Evolutionary conservation across 352 stramenopile species (phyloP).

Genomic region (Pythium periplocum): DNA sequence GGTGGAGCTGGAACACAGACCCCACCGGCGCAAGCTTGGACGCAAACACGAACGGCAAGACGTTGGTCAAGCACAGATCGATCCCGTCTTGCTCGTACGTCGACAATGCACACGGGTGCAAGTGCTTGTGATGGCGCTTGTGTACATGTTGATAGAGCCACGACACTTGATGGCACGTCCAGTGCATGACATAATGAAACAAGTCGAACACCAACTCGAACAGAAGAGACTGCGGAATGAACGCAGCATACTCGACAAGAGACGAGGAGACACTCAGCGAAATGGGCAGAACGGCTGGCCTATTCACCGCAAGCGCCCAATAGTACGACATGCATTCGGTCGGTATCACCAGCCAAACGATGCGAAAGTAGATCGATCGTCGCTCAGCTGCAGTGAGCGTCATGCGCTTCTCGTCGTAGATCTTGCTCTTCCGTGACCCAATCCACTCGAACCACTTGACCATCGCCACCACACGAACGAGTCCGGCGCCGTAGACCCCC

Average conservation of each 20-base stretch:
- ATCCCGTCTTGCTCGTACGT: slow-evolving; percentile 82
- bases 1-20: slow-evolving; percentile 51
- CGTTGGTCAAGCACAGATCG: slow-evolving; percentile 75
- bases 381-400: slow-evolving; percentile 36
- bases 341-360: slow-evolving; percentile 60
- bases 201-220: slow-evolving; percentile 86
- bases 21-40: slow-evolving; percentile 37
- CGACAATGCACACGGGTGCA: slow-evolving; percentile 69
- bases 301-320: slow-evolving; percentile 11
- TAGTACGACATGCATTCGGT: slow-evolving; percentile 69
- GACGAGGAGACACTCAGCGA: slow-evolving; percentile 13
- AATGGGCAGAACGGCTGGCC: background rate
- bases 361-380: slow-evolving; percentile 45
- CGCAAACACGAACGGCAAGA: slow-evolving; percentile 59
- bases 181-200: slow-evolving; percentile 80
- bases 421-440: slow-evolving; percentile 57
- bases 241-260: slow-evolving; percentile 38
- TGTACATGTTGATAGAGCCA: slow-evolving; percentile 79
- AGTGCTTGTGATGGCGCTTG: slow-evolving; percentile 77
- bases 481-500: slow-evolving; percentile 32
- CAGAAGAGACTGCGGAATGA: slow-evolving; percentile 80
- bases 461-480: slow-evolving; percentile 57
- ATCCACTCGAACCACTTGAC: slow-evolving; percentile 82
- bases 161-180: slow-evolving; percentile 52
- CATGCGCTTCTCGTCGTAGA: slow-evolving; percentile 54